Evolutionary conservation across 352 stramenopile genomes (phyloP).

Genomic region (Pythium coloratum): DNA sequence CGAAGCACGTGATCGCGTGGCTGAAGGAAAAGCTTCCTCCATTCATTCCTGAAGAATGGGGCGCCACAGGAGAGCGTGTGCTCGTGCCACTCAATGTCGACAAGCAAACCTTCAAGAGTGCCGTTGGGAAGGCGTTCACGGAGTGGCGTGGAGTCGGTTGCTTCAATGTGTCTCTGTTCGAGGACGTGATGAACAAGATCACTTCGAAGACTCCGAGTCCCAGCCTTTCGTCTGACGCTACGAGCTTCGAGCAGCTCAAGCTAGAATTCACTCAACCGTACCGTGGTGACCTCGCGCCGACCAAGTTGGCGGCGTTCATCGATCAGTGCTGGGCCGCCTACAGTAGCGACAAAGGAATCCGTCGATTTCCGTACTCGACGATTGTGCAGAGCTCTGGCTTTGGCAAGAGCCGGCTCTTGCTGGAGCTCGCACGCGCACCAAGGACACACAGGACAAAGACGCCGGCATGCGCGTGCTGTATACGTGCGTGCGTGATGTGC

Average conservation of each 20-base stretch:
- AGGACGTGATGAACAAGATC: neutral
- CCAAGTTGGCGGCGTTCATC: neutral
- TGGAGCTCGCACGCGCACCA: constrained; percentile 3
- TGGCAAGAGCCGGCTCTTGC: constrained; percentile 20
- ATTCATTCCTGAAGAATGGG: neutral
- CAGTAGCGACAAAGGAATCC: neutral
- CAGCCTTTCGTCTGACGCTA: neutral
- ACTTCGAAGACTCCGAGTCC: too few species aligned
- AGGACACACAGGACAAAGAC: neutral
- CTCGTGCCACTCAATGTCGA: neutral
- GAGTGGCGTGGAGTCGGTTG: neutral
- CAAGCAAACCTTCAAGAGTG: neutral
- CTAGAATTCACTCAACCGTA: neutral
- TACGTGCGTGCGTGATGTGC: neutral
- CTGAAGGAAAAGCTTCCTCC: neutral
- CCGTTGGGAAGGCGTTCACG: neutral
- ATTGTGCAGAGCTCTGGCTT: constrained; percentile 22
- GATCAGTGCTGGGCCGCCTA: neutral
- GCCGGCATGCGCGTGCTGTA: constrained; percentile 2
- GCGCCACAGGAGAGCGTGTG: neutral
- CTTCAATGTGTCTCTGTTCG: neutral
- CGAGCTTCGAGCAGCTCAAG: neutral
- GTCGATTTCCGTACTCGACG: constrained; percentile 8
- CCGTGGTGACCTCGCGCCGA: constrained; percentile 3
- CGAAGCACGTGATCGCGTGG: neutral